Evolutionary conservation across 1,284 basidiomycete species (phyloP).

Genomic region (Mycena citricolor): DNA sequence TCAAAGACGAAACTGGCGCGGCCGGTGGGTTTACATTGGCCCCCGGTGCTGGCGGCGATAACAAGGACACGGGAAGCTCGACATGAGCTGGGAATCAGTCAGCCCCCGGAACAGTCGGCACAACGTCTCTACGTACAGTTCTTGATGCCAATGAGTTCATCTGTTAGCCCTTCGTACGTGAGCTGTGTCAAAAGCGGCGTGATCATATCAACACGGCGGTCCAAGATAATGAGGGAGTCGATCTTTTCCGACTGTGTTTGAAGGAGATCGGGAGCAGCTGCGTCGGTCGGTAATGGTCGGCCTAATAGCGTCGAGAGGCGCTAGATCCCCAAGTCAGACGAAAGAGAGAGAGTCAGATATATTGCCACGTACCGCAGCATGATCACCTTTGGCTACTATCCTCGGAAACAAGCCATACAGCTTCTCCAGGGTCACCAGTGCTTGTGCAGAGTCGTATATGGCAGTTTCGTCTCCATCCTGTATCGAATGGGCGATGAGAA

Average conservation of each 20-base stretch:
- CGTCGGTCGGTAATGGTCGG: conserved; percentile 48
- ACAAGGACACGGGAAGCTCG: conserved; percentile 81
- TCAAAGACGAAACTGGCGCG: conserved; percentile 44
- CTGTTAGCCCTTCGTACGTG: conserved; percentile 96
- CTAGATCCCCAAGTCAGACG: conserved; percentile 41
- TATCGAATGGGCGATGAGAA: conserved; percentile 4
- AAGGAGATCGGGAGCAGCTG: conserved; percentile 39
- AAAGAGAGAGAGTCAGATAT: conserved; percentile 2
- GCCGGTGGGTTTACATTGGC: conserved; percentile 42
- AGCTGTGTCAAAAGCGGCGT: conserved; percentile 95
- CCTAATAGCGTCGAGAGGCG: conserved; percentile 75
- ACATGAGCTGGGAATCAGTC: conserved; percentile 67
- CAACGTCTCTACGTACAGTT: conserved; percentile 60
- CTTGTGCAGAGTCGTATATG: conserved; percentile 87
- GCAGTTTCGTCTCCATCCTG: conserved; percentile 94
- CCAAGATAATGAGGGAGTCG: conserved; percentile 88
- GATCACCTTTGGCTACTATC: conserved; percentile 92
- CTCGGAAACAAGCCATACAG: conserved; percentile 90
- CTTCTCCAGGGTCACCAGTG: conserved; percentile 82
- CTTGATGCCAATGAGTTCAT: conserved; percentile 88
- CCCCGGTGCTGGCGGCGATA: conserved; percentile 50
- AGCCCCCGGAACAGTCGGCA: conserved; percentile 5
- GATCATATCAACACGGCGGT: conserved; percentile 93
- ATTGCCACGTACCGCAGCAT: conserved; percentile 67
- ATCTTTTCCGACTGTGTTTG: conserved; percentile 57